phyloP scores from a whole-genome alignment of 2,329 filamentous ascomycete genomes.

The Grosmannia clavigera region DNA sequence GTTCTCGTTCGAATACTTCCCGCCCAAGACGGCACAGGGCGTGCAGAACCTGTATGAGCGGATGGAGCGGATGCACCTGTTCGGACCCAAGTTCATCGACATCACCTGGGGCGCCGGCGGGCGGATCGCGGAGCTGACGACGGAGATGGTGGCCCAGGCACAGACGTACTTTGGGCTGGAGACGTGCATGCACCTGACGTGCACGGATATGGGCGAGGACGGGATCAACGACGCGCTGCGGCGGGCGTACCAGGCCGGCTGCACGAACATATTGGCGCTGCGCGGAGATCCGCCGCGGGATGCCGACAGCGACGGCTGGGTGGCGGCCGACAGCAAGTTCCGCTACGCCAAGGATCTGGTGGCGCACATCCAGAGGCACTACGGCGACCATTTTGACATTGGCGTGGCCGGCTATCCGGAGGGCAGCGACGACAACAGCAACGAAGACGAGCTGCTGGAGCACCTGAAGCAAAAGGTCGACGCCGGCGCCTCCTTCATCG shows the following conservation, averaged over 20 bases:
- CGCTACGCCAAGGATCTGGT: conserved; percentile 84
- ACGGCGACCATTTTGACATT: conserved; percentile 90
- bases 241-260: conserved; percentile 85
- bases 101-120: conserved; percentile 98
- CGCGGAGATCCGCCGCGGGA: conserved; percentile 89
- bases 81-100: conserved; percentile 90
- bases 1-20: conserved; percentile 99
- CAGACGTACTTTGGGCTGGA: conserved; percentile 93
- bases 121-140: conserved; percentile 78
- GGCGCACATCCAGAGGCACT: conserved; percentile 60
- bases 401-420: conserved; percentile 95
- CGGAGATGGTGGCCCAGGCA: conserved; percentile 93
- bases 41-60: conserved; percentile 98
- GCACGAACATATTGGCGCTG: conserved; percentile 91
- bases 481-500: conserved; percentile 82
- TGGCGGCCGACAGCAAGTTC: conserved; percentile 74
- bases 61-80: conserved; percentile 85
- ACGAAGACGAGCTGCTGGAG: conserved; percentile 73
- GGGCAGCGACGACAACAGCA: conserved; percentile 83
- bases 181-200: conserved; percentile 98
- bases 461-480: conserved; percentile 97
- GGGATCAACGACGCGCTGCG: conserved; percentile 83
- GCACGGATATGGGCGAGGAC: conserved; percentile 90
- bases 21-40: conserved; percentile 92
- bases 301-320: conserved; percentile 87